These are phyloP conservation scores for Colletotrichum lini DNA, from an alignment of 2,329 filamentous ascomycete genomes.

Conservation along the genomic window DNA sequence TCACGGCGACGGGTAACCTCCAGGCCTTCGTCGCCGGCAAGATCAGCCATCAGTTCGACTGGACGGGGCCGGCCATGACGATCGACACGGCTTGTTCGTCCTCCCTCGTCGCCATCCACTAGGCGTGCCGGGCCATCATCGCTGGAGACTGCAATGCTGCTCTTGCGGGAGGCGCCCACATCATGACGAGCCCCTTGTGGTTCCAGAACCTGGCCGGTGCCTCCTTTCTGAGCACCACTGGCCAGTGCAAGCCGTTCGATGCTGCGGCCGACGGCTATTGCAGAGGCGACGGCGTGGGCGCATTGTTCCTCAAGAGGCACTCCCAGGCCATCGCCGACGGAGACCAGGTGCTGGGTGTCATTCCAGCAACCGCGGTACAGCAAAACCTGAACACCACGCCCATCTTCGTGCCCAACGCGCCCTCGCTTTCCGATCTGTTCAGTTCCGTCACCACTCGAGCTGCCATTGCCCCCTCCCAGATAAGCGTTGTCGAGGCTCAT, in stretches of 20 bases:
- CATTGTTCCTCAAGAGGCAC: conserved; percentile 63
- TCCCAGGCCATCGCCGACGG: conserved; percentile 61
- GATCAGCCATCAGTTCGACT: conserved; percentile 55
- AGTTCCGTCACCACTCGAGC: conserved; percentile 63
- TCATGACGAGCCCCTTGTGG: conserved; percentile 46
- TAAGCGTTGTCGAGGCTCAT: conserved; percentile 55
- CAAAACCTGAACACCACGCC: conserved; percentile 57
- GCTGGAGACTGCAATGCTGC: conserved; percentile 52
- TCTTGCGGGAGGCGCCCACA: conserved; percentile 56
- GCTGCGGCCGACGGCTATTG: conserved; percentile 62
- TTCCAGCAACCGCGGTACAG: conserved; percentile 55
- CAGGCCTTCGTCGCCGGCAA: conserved; percentile 52
- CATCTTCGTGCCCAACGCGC: conserved; percentile 46
- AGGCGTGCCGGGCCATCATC: conserved; percentile 50
- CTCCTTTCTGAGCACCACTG: conserved; percentile 50
- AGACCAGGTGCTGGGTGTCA: conserved; percentile 59
- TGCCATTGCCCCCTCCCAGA: neutral
- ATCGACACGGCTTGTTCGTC: conserved; percentile 58
- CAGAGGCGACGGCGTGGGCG: conserved; percentile 62
- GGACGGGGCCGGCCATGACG: conserved; percentile 53
- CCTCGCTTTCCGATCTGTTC: conserved; percentile 54
- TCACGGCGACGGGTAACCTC: conserved; percentile 53
- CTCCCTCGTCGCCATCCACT: conserved; percentile 49
- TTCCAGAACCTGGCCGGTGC: conserved; percentile 42
- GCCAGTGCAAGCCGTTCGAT: conserved; percentile 53